Conservation (phyloP, 352 stramenopile genomes). For the Lagenidium giganteum region DNA sequence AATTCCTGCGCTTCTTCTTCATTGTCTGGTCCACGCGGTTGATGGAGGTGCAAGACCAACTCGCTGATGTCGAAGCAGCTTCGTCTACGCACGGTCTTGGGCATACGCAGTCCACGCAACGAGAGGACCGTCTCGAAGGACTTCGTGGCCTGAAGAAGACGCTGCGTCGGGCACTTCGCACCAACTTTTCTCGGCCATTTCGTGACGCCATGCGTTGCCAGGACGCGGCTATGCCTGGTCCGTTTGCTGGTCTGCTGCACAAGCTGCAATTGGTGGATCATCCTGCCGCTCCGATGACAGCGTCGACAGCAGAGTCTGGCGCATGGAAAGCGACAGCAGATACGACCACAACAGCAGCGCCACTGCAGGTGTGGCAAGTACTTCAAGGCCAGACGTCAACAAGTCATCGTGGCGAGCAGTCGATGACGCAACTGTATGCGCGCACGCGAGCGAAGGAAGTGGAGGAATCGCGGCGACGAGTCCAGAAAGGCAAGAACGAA, state of each 20-base stretch:
- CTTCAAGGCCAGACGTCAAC: slow-evolving; percentile 21
- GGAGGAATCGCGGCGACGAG: slow-evolving; percentile 13
- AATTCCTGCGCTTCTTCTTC: slow-evolving; percentile 52
- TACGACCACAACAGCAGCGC: not conserved
- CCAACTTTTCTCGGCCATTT: slow-evolving; percentile 49
- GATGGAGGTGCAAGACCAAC: slow-evolving; percentile 43
- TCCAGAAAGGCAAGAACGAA: slow-evolving; percentile 29
- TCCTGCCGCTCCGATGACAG: no score
- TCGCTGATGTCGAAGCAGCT: slow-evolving; percentile 18
- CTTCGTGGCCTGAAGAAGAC: slow-evolving; percentile 14
- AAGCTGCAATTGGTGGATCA: slow-evolving; percentile 27
- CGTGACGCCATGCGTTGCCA: slow-evolving; percentile 49
- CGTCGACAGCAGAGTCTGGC: not conserved
- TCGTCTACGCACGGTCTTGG: not conserved
- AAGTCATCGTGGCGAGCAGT: slow-evolving; percentile 9
- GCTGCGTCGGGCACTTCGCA: slow-evolving; percentile 31
- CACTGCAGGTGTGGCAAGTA: slow-evolving; percentile 28
- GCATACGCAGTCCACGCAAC: not conserved
- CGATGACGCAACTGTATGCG: slow-evolving; percentile 12
- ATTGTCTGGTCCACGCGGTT: slow-evolving; percentile 44
- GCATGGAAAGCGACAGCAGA: not conserved
- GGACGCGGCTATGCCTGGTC: slow-evolving; percentile 27
- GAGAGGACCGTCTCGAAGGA: slow-evolving; percentile 3
- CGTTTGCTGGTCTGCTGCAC: slow-evolving; percentile 29
- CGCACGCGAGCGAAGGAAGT: slow-evolving; percentile 1